A percentile compares a stretch with the other conserved stretches of the same genome.
phyloP scores from a whole-genome alignment of 2,329 filamentous ascomycete genomes.

The Metarhizium robertsii region DNA sequence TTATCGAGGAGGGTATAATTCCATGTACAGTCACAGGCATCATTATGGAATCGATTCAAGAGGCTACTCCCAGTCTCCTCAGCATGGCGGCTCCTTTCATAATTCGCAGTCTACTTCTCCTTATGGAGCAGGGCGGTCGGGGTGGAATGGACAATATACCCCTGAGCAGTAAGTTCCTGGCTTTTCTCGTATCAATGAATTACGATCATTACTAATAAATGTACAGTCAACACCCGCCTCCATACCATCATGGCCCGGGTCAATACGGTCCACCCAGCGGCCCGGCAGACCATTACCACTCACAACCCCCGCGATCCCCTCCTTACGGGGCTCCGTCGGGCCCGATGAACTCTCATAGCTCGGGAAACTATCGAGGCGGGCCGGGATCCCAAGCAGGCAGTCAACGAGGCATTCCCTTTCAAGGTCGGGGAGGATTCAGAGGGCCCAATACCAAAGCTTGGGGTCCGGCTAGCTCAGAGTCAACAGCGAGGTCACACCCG shows the following conservation, averaged over 20 bases:
- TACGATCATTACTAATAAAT: slow-evolving; percentile 5
- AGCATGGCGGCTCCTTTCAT: slow-evolving; percentile 32
- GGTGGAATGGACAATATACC: slow-evolving; percentile 28
- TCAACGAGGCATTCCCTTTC: slow-evolving; percentile 47
- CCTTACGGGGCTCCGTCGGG: slow-evolving; percentile 48
- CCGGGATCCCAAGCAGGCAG: slow-evolving; percentile 15
- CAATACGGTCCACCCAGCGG: slow-evolving; percentile 43
- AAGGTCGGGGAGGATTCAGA: slow-evolving; percentile 44
- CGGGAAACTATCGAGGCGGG: slow-evolving; percentile 29
- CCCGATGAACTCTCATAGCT: slow-evolving; percentile 43
- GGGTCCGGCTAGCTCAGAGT: slow-evolving; percentile 36
- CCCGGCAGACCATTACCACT: slow-evolving; percentile 45
- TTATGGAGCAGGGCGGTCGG: slow-evolving; percentile 28
- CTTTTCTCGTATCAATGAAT: neutral
- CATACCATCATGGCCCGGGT: slow-evolving; percentile 41
- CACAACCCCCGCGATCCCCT: slow-evolving; percentile 36
- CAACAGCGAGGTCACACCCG: slow-evolving; percentile 11
- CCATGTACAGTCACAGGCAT: slow-evolving; percentile 25
- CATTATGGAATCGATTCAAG: slow-evolving; percentile 28
- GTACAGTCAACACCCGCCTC: slow-evolving; percentile 44
- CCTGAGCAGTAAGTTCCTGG: slow-evolving; percentile 29
- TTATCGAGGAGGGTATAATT: slow-evolving; percentile 32
- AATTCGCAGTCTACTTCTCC: slow-evolving; percentile 36
- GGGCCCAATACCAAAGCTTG: slow-evolving; percentile 63
- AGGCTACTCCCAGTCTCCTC: slow-evolving; percentile 32